These are phyloP conservation scores for Prototheca wickerhamii DNA, from an alignment of 163 green algal species.

Conservation along the genomic window DNA sequence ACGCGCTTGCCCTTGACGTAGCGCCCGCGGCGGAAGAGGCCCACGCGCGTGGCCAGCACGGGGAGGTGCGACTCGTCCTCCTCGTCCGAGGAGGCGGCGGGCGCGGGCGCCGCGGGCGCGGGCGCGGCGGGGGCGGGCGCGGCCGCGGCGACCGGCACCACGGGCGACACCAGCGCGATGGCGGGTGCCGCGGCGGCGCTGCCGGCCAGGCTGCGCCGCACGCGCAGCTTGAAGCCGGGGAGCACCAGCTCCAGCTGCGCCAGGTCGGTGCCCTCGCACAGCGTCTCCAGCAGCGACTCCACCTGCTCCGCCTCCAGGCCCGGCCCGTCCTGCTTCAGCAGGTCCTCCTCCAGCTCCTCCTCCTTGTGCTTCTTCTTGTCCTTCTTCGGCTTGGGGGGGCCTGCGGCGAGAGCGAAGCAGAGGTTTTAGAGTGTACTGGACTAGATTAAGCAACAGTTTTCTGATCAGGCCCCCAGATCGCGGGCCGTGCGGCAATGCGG, in stretches of 20 bases:
- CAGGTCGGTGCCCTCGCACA: constrained; percentile 71
- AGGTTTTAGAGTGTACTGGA: too few relatives aligned
- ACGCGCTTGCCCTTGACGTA: constrained; percentile 77
- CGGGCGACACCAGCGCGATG: not conserved
- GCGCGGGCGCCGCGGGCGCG: not conserved
- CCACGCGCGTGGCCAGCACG: constrained; percentile 64
- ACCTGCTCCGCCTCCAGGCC: constrained; percentile 21
- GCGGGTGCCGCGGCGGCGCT: not conserved
- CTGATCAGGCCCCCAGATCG: too few relatives aligned
- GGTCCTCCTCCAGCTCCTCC: constrained; percentile 10
- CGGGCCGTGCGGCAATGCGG: too few relatives aligned
- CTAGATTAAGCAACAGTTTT: too few relatives aligned
- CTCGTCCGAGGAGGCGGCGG: constrained; percentile 17
- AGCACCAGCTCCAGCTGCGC: constrained; percentile 70
- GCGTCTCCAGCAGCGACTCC: constrained; percentile 49
- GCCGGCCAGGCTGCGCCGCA: constrained; percentile 43
- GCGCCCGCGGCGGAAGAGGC: constrained; percentile 62
- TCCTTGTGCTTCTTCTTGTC: constrained; percentile 31
- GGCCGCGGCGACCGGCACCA: constrained; percentile 13
- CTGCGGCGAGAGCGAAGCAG: not conserved
- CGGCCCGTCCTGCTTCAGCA: not conserved
- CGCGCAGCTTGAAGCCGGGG: constrained; percentile 54
- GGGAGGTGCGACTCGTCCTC: constrained; percentile 50
- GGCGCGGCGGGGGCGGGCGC: constrained; percentile 13
- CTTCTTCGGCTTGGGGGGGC: constrained; percentile 10